phyloP scores from a whole-genome alignment of 805 yeast species.

The Limtongozyma cylindracea region DNA sequence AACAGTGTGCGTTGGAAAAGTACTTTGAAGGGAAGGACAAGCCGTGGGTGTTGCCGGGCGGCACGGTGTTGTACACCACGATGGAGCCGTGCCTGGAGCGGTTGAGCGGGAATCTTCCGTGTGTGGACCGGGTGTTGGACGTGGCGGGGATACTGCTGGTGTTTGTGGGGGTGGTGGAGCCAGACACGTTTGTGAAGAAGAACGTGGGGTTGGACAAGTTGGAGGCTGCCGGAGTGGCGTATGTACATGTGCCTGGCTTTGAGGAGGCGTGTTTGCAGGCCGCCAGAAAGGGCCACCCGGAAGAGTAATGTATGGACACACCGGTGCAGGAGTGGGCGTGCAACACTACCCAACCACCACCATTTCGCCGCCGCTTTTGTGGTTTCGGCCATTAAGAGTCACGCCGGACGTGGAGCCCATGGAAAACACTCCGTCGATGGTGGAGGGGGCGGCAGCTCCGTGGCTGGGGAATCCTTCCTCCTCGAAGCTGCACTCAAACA shows the following conservation, averaged over 20 bases:
- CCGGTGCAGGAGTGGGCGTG: too few relatives aligned
- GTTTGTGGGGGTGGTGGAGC: slow-evolving; percentile 83
- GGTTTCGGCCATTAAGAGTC: too few relatives aligned
- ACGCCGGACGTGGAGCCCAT: too few relatives aligned
- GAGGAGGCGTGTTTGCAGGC: slow-evolving; percentile 42
- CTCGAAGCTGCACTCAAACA: too few relatives aligned
- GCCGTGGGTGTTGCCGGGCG: slow-evolving; percentile 26
- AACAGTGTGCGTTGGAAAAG: slow-evolving; percentile 78
- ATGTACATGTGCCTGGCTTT: slow-evolving; percentile 63
- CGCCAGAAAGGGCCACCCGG: slow-evolving; percentile 47
- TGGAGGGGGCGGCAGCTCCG: too few relatives aligned
- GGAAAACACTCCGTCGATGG: too few relatives aligned
- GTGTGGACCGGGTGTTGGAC: slow-evolving; percentile 53
- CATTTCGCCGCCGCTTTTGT: too few relatives aligned
- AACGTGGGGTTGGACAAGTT: slow-evolving; percentile 39
- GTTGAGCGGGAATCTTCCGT: slow-evolving; percentile 74
- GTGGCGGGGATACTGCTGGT: slow-evolving; percentile 39
- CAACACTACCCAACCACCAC: too few relatives aligned
- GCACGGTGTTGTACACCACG: slow-evolving; percentile 72
- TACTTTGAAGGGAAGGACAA: slow-evolving; percentile 15
- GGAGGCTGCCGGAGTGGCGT: slow-evolving; percentile 31
- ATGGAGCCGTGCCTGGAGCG: slow-evolving; percentile 94
- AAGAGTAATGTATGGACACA: too few relatives aligned
- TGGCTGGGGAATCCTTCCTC: too few relatives aligned
- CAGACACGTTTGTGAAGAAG: slow-evolving; percentile 63